Percentiles rank a stretch among this genome's conserved stretches.
Evolutionary conservation across 1,284 basidiomycete species (phyloP).

Genomic region (Pseudozyma thailandica): DNA sequence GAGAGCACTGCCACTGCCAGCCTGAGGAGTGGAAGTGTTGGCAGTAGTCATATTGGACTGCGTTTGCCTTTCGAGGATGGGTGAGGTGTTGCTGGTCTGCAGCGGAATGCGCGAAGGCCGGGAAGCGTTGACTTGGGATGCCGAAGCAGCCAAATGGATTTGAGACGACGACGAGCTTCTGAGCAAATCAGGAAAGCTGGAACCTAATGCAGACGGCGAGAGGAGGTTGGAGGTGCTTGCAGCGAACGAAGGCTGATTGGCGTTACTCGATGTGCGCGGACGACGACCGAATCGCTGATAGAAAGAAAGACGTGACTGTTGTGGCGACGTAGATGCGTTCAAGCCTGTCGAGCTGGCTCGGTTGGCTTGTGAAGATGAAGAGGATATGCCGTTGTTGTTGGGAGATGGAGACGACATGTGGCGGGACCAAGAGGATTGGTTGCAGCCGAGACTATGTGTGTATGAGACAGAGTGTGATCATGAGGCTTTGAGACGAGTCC

Average conservation of each 20-base stretch:
- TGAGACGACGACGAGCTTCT: slow-evolving; percentile 41
- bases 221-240: slow-evolving; percentile 45
- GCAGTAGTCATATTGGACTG: slow-evolving; percentile 1
- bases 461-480: neutral
- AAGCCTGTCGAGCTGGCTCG: neutral
- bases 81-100: slow-evolving; percentile 12
- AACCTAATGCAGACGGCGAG: slow-evolving; percentile 8
- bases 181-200: slow-evolving; percentile 23
- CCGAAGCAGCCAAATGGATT: slow-evolving; percentile 17
- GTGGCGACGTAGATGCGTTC: slow-evolving; percentile 9
- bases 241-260: slow-evolving; percentile 20
- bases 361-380: slow-evolving; percentile 6
- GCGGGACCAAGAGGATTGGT: too few species aligned
- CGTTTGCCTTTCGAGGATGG: neutral
- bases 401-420: slow-evolving; percentile 22
- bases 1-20: slow-evolving; percentile 38
- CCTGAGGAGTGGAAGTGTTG: neutral
- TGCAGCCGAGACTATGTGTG: neutral
- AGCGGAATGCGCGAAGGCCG: slow-evolving; percentile 15
- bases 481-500: neutral
- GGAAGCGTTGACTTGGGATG: slow-evolving; percentile 4
- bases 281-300: slow-evolving; percentile 29
- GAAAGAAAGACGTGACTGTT: slow-evolving; percentile 10
- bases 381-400: slow-evolving; percentile 7
- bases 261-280: slow-evolving; percentile 24